A percentile compares a stretch with the other conserved stretches of the same genome.
These are phyloP conservation scores for Sporothrix schenckii DNA, from an alignment of 2,329 filamentous ascomycete species.

Conservation along the genomic window DNA sequence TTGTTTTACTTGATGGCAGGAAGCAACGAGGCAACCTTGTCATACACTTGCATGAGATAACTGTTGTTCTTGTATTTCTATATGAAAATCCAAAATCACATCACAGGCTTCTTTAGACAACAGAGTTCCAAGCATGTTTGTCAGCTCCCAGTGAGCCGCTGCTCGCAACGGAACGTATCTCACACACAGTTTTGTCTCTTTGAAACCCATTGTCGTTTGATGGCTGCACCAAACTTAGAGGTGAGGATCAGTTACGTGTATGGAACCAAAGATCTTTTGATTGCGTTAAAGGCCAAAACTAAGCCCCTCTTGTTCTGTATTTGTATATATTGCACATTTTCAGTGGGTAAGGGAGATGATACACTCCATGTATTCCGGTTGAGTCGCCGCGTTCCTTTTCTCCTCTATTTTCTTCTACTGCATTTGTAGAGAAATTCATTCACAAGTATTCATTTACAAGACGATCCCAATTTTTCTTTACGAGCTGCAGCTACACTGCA, in stretches of 20 bases:
- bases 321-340: not conserved
- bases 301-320: not conserved
- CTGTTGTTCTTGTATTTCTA: conserved; percentile 9
- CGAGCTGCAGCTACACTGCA: conserved; percentile 96
- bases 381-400: not conserved
- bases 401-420: not conserved
- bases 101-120: not conserved
- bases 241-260: not conserved
- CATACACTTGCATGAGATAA: not conserved
- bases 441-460: not conserved
- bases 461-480: conserved; percentile 45
- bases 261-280: not conserved
- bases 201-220: not conserved
- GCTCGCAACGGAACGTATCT: not conserved
- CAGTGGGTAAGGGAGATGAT: not conserved
- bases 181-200: not conserved
- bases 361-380: not conserved
- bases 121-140: not conserved
- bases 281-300: not conserved
- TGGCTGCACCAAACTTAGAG: not conserved
- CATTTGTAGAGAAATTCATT: not conserved
- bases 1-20: not conserved
- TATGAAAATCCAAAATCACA: not conserved
- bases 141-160: not conserved
- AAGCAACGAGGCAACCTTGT: not conserved